A percentile compares a stretch with the other conserved stretches of the same genome.
Conservation (phyloP, 192 early-diverging fungal species). For the Dimargaris xerosporica region DNA sequence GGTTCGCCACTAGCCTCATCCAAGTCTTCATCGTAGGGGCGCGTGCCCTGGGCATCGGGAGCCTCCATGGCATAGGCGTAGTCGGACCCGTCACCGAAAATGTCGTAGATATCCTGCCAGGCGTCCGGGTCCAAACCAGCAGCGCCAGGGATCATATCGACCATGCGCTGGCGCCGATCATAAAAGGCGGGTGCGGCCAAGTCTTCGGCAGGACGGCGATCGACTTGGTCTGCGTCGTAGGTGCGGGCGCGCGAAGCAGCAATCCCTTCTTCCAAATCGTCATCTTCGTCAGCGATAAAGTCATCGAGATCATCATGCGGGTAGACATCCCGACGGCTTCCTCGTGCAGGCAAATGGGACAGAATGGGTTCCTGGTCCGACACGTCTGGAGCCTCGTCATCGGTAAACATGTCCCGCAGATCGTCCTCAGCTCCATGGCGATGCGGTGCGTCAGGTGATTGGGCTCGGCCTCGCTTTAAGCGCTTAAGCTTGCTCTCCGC, state of each 20-base stretch:
- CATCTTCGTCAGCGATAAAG: slow-evolving; percentile 38
- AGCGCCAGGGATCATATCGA: slow-evolving; percentile 23
- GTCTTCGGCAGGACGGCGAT: no score
- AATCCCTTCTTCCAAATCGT: slow-evolving; percentile 22
- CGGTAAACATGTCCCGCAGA: slow-evolving; percentile 52
- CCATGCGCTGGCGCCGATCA: slow-evolving; percentile 10
- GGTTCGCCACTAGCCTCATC: slow-evolving; percentile 15
- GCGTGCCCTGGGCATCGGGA: slow-evolving; percentile 6
- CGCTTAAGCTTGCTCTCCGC: slow-evolving; percentile 48
- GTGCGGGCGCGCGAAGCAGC: no score
- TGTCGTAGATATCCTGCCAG: slow-evolving; percentile 64
- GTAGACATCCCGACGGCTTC: slow-evolving; percentile 18
- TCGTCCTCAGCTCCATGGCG: slow-evolving; percentile 18
- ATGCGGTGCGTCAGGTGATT: slow-evolving; percentile 13
- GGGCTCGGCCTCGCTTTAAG: slow-evolving; percentile 57
- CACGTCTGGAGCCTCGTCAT: slow-evolving; percentile 33
- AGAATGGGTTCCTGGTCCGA: no score
- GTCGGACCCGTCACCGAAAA: slow-evolving; percentile 90
- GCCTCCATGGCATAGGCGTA: slow-evolving; percentile 44
- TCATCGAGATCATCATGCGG: slow-evolving; percentile 30
- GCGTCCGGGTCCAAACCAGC: slow-evolving; percentile 38
- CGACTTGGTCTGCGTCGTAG: slow-evolving; percentile 14
- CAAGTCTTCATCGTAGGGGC: slow-evolving; percentile 15
- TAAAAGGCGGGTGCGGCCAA: no score
- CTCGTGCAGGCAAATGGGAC: no score